Evolutionary conservation across 345 rosid genomes (phyloP), one percentile per base, ranked within the genome.

Genomic region (Nephelium lappaceum): DNA sequence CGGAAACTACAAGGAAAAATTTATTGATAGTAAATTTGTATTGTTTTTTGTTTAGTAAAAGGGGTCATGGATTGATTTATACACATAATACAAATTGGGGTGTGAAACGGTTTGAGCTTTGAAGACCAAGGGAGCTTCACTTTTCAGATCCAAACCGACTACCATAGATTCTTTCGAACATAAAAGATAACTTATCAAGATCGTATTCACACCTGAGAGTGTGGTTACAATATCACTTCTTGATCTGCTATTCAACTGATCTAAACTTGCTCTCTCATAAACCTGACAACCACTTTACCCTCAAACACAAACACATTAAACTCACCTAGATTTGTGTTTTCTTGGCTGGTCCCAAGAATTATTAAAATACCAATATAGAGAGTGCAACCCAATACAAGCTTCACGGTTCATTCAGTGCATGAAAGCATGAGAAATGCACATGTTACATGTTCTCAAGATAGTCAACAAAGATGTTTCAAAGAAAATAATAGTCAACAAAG

Each of bases 181-280:
- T 25, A 11, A 9, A 45, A 45, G 51, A 62, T 49, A 47, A 65
- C 36, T 75, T 75, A 65, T 75, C 78, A 65, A 49, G 6, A n/a
- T 7, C 1, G 61, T 3, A 45, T 27, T 9, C 23, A 3, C 24
- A 3, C 9, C 21, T 23, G 24, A 38, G 53, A 18, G 12, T 39
- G 42, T 64, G 24, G 24, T 41, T 3, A 42, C 21, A 58, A 60
- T 41, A 60, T 61, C 11, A 73, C 19, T 49, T 63, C 8, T 31
- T 49, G 71, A 75, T 75, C 51, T 12, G 71, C n/a, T 8, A 11
- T 1, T n/a, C 23, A 11, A 75, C 71, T 31, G 71, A 49, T 75
- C 21, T 39, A 58, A 36, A n/a, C 64, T 21, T 73, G 11, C 67
- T 14, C 53, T 68, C 71, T 42, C 24, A 19, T 8, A 39, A 68